phyloP scores from a whole-genome alignment of 1,284 basidiomycete species.

The Cystobasidium sp. region DNA sequence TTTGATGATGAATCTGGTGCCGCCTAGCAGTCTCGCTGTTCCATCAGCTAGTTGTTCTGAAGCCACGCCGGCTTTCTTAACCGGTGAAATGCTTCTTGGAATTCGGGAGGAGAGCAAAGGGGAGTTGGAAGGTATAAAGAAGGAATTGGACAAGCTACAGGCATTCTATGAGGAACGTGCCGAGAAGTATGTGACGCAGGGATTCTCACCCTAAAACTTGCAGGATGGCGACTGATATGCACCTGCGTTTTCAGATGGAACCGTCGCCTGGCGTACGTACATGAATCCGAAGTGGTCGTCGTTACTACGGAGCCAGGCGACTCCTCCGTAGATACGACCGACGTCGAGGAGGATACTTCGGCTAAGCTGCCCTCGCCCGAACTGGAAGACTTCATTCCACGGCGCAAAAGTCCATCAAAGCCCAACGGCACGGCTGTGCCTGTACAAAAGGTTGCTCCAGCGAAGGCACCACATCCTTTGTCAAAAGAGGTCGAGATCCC shows the following conservation, averaged over 20 bases:
- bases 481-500: too few relatives aligned
- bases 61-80: neutral
- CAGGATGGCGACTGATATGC: neutral
- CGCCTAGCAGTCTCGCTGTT: too few relatives aligned
- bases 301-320: neutral
- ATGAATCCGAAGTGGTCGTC: conserved; percentile 6
- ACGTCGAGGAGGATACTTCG: neutral
- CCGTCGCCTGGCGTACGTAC: neutral
- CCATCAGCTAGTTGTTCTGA: too few relatives aligned
- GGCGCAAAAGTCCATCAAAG: neutral
- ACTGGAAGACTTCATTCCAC: neutral
- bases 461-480: too few relatives aligned
- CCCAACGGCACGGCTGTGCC: neutral
- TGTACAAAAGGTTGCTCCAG: too few relatives aligned
- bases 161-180: neutral
- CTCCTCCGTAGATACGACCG: too few relatives aligned
- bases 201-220: neutral
- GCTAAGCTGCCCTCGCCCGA: conserved; percentile 2
- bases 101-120: neutral
- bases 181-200: neutral
- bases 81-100: neutral
- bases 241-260: conserved; percentile 1
- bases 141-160: neutral
- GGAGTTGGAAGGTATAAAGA: neutral
- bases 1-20: too few relatives aligned